Base-by-base conservation (phyloP, 2,329 filamentous ascomycete genomes). In the Calonectria hongkongensis region DNA sequence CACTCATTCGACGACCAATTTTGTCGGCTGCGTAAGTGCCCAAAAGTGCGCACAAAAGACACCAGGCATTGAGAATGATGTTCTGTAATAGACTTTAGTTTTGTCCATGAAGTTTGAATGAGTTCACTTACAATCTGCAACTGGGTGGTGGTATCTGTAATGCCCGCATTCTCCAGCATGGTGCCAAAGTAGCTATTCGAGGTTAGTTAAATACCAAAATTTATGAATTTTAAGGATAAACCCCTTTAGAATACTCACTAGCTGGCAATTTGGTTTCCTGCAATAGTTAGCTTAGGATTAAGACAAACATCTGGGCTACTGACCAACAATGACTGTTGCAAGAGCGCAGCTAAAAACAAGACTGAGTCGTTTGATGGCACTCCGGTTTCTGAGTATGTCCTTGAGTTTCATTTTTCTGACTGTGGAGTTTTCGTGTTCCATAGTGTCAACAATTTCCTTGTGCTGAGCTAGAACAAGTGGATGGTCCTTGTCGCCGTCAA, bases 11-110 rank as follows among this genome's bases (percentile, higher is more conserved):
- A 12, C 63, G 63, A 9, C 63, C 63, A 41, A 51, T 51, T 15
- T 41, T 50, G 30, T 85, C 84, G 0, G 82, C 81, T 4, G 87
- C 79, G 9, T 84, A 83, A 1, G 87, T 88, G 0, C 88, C 88
- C 1, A 79, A 43, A 0, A 89, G 76, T 30, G 83, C 80, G 67
- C 83, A 85, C 4, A 81, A 76, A 0, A 89, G 81, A 68, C 86
- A 89, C 84, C 85, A 89, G 4, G 84, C 85, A 68, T 88, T 89
- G 25, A 89, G 80, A 1, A 89, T 84, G 47, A 90, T 85, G 41
- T 89, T 90, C 79, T 80, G 25, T 7, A 3, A 10, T 28, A 5
- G 1, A 6, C 8, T 0, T 48, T 21, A 66, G 36, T 27, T 15
- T 21, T 30, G 13, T 16, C 2, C n/a, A 21, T 21, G 9, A 6